These are phyloP conservation scores for Sugiyamaella xylanicola DNA, from an alignment of 1,139 yeast species.

Conservation along the genomic window DNA sequence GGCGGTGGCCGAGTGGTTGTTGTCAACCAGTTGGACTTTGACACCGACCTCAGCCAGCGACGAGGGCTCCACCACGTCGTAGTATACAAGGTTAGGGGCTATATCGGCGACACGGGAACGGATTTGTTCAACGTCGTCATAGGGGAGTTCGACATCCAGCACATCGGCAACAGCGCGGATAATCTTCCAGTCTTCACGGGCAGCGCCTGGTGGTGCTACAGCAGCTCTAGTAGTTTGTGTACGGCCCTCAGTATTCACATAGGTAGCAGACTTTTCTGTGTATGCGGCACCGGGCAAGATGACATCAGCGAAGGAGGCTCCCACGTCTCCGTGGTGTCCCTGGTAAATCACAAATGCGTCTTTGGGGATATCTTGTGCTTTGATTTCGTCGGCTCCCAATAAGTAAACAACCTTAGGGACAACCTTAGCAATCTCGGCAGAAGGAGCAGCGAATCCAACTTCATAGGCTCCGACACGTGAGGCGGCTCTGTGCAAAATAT, in stretches of 20 bases:
- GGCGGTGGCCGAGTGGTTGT: conserved; percentile 47
- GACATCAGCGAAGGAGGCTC: conserved; percentile 88
- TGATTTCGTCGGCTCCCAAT: conserved; percentile 82
- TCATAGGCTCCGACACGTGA: conserved; percentile 86
- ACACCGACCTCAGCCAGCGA: conserved; percentile 58
- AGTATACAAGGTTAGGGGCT: conserved; percentile 80
- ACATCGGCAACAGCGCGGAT: conserved; percentile 83
- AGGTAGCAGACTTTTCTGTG: conserved; percentile 88
- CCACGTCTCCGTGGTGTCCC: conserved; percentile 91
- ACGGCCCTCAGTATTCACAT: conserved; percentile 89
- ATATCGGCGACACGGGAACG: conserved; percentile 73
- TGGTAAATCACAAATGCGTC: conserved; percentile 89
- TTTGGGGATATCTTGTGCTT: conserved; percentile 68
- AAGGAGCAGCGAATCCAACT: conserved; percentile 69
- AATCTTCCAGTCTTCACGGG: conserved; percentile 93
- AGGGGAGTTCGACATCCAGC: conserved; percentile 69
- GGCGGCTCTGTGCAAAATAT: conserved; percentile 82
- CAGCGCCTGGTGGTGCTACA: conserved; percentile 86
- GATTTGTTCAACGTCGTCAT: conserved; percentile 70
- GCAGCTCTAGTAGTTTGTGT: conserved; percentile 86
- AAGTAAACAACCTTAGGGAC: conserved; percentile 77
- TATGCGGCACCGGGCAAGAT: conserved; percentile 86
- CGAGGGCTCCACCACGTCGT: conserved; percentile 73
- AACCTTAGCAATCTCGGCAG: conserved; percentile 51
- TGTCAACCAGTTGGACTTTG: conserved; percentile 46